Evolutionary conservation across 495 filamentous ascomycete genomes (phyloP).

Genomic region (Bacidia gigantensis): DNA sequence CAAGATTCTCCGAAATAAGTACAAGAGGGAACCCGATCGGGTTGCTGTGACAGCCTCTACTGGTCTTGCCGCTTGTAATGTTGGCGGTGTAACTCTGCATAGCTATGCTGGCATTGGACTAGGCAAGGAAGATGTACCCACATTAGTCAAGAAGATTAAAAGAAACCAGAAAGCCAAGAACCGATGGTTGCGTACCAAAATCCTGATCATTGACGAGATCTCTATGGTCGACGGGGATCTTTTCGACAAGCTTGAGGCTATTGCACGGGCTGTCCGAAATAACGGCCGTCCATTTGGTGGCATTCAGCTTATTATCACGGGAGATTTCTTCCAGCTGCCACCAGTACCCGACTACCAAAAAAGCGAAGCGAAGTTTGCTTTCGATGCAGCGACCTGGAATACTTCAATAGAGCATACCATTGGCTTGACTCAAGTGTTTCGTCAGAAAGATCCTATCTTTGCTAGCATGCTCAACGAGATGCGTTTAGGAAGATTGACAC

Average conservation of each 20-base stretch:
- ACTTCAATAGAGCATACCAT: conserved; percentile 93
- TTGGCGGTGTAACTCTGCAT: conserved; percentile 89
- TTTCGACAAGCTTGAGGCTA: conserved; percentile 87
- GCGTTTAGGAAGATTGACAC: conserved; percentile 68
- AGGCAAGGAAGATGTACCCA: conserved; percentile 72
- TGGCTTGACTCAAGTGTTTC: conserved; percentile 87
- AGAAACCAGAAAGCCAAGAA: conserved; percentile 74
- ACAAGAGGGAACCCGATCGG: conserved; percentile 56
- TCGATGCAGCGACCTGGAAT: conserved; percentile 81
- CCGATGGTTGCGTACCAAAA: conserved; percentile 77
- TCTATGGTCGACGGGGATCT: conserved; percentile 98
- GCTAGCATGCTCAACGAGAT: conserved; percentile 95
- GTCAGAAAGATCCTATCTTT: conserved; percentile 87
- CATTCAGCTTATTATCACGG: conserved; percentile 90
- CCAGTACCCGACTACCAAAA: conserved; percentile 73
- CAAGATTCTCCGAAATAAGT: conserved; percentile 58
- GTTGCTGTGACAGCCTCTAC: conserved; percentile 92
- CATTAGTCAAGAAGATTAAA: conserved; percentile 83
- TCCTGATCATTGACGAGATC: conserved; percentile 84
- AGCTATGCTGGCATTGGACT: conserved; percentile 93
- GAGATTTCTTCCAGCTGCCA: conserved; percentile 94
- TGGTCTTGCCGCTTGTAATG: conserved; percentile 89
- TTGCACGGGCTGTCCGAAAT: conserved; percentile 67
- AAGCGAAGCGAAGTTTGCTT: conserved; percentile 65
- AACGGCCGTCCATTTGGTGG: conserved; percentile 90